Evolutionary conservation across 2,329 filamentous ascomycete species (phyloP), one percentile per base, ranked within the genome.

Genomic region (Fusarium circinatum): DNA sequence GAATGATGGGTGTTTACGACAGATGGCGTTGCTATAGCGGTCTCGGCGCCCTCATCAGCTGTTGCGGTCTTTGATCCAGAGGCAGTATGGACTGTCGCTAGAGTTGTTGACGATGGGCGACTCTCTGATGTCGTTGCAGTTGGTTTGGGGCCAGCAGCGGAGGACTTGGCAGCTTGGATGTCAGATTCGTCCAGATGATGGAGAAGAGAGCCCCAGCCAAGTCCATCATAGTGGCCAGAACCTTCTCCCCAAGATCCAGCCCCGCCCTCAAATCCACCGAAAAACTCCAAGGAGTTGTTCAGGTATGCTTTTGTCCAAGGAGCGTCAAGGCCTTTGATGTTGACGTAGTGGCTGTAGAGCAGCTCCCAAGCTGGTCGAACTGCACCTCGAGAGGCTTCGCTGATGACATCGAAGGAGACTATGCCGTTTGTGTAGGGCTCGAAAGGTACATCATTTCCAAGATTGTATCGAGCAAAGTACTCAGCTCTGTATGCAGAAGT

Each of bases 391-490:
- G 20, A 71, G 36, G 24, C 72, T 39, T 62, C 56, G 22, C 56
- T 62, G 14, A 75, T 36, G 3, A 62, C 57, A 12, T 42, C 3
- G 41, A 71, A 73, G 8, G 28, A 70, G 51, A 24, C 66, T 12
- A 62, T 62, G 9, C 61, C 69, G 20, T 75, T 75, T 24, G 65
- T 65, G 15, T 75, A 75, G 1, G 72, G 60, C 28, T 73, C 62
- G 26, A 75, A 75, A 0, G 72, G 73, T 1, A 75, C 72, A 14
- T 75, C 62, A 12, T 73, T 38, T 12, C 58, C 66, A 14, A 75
- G 22, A 26, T 75, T 75, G 20, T 75, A 75, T 18, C 63, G 47
- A 0, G 70, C 60, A 22, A 64, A 70, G 24, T 75, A 75, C 6
- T 75, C 72, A 1, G 72, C 72, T 18, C 73, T 75, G 20, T 3